Percentiles rank a stretch among this genome's conserved stretches.
These are phyloP conservation scores for Ogataea populi-albae DNA, from an alignment of 805 yeast genomes.

Conservation along the genomic window DNA sequence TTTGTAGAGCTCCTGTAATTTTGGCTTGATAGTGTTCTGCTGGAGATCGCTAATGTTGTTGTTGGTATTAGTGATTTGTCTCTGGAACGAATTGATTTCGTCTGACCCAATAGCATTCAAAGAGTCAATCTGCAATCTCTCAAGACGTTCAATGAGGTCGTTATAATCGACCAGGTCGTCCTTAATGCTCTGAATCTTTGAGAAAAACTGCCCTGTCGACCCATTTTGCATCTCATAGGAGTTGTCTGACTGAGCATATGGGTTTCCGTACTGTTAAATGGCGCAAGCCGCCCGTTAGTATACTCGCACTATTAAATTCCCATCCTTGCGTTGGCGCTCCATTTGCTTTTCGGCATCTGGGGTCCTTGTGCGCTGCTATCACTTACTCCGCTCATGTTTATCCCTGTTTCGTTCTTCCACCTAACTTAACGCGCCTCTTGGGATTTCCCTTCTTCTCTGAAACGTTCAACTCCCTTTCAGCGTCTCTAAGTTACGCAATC, in stretches of 20 bases:
- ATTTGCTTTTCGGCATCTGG: no score
- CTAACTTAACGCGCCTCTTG: no score
- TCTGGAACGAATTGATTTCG: conserved; percentile 63
- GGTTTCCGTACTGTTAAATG: conserved; percentile 17
- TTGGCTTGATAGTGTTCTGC: conserved; percentile 58
- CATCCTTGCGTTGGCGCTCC: no score
- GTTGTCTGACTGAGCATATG: conserved; percentile 16
- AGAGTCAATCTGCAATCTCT: conserved; percentile 65
- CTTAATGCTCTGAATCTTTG: conserved; percentile 65
- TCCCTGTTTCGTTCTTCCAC: no score
- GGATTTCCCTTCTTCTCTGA: no score
- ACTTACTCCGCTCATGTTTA: no score
- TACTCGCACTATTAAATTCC: background rate
- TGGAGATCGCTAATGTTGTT: conserved; percentile 80
- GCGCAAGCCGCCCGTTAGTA: no score
- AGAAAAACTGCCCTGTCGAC: conserved; percentile 52
- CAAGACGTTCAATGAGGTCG: conserved; percentile 64
- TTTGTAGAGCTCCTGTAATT: conserved; percentile 75
- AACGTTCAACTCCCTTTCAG: no score
- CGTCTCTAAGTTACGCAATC: no score
- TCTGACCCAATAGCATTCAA: conserved; percentile 72
- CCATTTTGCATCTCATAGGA: conserved; percentile 20
- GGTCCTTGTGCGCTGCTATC: no score
- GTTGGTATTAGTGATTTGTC: conserved; percentile 72
- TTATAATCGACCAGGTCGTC: conserved; percentile 68